These are phyloP conservation scores for Acer yangbiense DNA, from an alignment of 345 rosid genomes.

Conservation along the genomic window DNA sequence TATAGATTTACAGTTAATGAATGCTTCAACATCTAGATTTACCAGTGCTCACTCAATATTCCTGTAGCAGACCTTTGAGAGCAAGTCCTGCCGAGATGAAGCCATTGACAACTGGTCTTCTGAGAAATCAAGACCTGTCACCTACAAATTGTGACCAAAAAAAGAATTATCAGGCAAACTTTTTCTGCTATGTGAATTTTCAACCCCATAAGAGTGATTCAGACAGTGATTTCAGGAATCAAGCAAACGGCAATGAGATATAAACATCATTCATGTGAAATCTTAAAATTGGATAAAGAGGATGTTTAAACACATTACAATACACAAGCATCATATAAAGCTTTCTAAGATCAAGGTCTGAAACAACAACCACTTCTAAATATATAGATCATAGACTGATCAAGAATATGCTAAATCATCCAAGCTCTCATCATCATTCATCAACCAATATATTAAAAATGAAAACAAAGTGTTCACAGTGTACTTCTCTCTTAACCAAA, in stretches of 20 bases:
- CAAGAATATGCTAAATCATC: neutral
- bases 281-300: neutral
- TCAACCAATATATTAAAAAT: neutral
- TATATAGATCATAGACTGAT: neutral
- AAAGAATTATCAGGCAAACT: neutral
- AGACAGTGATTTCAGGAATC: neutral
- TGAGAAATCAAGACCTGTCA: constrained; percentile 82
- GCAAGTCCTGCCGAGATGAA: constrained; percentile 53
- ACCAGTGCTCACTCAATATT: constrained; percentile 94
- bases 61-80: constrained; percentile 54
- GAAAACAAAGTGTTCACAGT: neutral
- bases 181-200: neutral
- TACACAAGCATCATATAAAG: neutral
- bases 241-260: neutral
- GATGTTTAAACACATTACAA: neutral
- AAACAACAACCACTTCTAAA: neutral
- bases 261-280: neutral
- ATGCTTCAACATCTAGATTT: constrained; percentile 31
- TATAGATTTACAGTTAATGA: neutral
- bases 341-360: neutral
- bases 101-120: constrained; percentile 71
- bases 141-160: constrained; percentile 39
- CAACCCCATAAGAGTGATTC: neutral
- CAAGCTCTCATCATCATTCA: constrained; percentile 5
- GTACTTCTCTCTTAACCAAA: too few relatives aligned